phyloP scores from a whole-genome alignment of 2,329 filamentous ascomycete genomes.

The Chaetomiaceae sp. region DNA sequence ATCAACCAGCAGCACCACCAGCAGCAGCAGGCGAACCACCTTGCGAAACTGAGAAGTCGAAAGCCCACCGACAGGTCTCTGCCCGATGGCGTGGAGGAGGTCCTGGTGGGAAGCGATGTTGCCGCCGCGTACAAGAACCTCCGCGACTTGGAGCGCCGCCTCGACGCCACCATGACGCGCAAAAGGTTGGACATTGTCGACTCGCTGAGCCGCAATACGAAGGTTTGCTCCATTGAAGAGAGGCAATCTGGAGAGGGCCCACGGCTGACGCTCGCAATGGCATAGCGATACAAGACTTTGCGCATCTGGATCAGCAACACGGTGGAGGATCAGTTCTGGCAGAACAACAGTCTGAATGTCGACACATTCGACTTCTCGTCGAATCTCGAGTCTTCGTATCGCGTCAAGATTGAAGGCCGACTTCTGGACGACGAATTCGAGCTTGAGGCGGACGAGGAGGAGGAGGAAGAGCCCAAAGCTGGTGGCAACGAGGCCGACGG shows the following conservation, averaged over 20 bases:
- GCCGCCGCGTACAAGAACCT: conserved; percentile 77
- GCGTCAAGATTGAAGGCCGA: conserved; percentile 85
- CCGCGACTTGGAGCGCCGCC: conserved; percentile 75
- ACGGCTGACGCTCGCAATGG: conserved; percentile 3
- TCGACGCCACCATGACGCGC: conserved; percentile 90
- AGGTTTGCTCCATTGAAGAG: conserved; percentile 39
- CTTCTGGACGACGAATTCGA: conserved; percentile 66
- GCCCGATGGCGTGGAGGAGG: conserved; percentile 80
- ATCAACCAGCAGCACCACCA: conserved; percentile 43
- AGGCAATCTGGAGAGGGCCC: not conserved
- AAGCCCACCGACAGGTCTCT: conserved; percentile 95
- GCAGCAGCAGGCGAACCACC: conserved; percentile 47
- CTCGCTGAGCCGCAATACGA: conserved; percentile 65
- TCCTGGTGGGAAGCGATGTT: conserved; percentile 63
- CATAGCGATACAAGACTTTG: conserved; percentile 70
- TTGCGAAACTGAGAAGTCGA: conserved; percentile 71
- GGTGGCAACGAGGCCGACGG: conserved; percentile 39
- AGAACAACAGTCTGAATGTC: conserved; percentile 60
- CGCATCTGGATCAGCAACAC: conserved; percentile 95
- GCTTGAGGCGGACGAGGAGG: conserved; percentile 45
- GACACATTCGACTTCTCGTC: conserved; percentile 78
- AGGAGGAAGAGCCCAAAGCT: conserved; percentile 38
- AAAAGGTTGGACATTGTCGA: conserved; percentile 90
- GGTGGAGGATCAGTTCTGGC: conserved; percentile 91
- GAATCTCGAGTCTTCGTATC: conserved; percentile 71